Conservation (phyloP, 1,139 yeast genomes). For the Tardiomyces digboiensis region DNA sequence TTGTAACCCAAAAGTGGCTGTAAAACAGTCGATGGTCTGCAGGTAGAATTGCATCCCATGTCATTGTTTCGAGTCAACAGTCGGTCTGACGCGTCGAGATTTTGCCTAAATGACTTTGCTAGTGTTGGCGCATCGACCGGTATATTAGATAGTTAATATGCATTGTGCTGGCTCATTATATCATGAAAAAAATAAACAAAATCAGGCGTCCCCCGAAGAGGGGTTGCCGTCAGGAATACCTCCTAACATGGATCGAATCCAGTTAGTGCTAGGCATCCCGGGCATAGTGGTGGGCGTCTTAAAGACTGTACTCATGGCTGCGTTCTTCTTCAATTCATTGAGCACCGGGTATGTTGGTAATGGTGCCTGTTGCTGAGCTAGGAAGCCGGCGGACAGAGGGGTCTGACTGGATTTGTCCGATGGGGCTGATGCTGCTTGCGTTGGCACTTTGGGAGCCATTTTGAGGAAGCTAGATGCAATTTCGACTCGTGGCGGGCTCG, state of each 20-base stretch:
- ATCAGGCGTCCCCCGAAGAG: too few species aligned
- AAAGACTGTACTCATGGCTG: background rate
- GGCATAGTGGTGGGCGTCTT: background rate
- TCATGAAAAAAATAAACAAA: too few species aligned
- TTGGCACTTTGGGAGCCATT: too few species aligned
- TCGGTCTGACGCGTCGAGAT: too few species aligned
- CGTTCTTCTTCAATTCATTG: background rate
- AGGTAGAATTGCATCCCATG: too few species aligned
- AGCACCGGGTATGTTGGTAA: background rate
- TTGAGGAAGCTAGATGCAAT: background rate
- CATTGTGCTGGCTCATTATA: too few species aligned
- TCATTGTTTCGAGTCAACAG: too few species aligned
- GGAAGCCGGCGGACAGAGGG: background rate
- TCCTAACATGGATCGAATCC: background rate
- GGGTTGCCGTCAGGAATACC: too few species aligned
- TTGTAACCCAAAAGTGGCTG: conserved; percentile 81
- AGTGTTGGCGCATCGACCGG: too few species aligned
- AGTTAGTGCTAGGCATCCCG: background rate
- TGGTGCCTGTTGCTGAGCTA: background rate
- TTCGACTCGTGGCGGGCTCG: background rate
- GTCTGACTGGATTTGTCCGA: background rate
- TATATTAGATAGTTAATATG: too few species aligned
- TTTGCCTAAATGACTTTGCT: too few species aligned
- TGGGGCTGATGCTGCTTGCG: background rate
- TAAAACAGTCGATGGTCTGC: too few species aligned